A percentile compares a stretch with the other conserved stretches of the same genome.
Evolutionary conservation across 2,329 filamentous ascomycete species (phyloP).

Genomic region (Pseudocercospora eumusae): DNA sequence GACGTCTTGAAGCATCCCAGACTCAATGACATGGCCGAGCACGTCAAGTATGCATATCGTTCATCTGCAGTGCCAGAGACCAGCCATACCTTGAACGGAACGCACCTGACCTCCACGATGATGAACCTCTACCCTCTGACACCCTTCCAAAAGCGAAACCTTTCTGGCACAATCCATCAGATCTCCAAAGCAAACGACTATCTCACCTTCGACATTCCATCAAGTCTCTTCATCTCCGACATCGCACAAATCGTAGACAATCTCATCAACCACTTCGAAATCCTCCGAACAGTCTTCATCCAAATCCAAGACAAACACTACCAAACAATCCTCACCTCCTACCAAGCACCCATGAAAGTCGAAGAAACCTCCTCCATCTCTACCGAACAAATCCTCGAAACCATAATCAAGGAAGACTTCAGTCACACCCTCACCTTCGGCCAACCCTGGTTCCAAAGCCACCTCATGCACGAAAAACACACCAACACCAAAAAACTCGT

Average conservation of each 20-base stretch:
- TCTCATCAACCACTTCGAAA: conserved; percentile 18
- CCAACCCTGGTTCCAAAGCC: conserved; percentile 7
- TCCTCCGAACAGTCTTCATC: conserved; percentile 17
- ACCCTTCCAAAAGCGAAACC: conserved; percentile 8
- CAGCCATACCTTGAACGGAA: neutral
- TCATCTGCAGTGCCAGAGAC: conserved; percentile 11
- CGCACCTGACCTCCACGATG: neutral
- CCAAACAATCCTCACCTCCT: conserved; percentile 4
- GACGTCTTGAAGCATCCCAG: conserved; percentile 13
- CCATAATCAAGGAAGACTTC: conserved; percentile 13
- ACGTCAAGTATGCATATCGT: conserved; percentile 16
- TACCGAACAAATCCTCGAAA: neutral
- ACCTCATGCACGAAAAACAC: conserved; percentile 10
- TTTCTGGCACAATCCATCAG: neutral
- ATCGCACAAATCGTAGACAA: conserved; percentile 7
- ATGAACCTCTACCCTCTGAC: conserved; percentile 12
- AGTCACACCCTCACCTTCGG: neutral
- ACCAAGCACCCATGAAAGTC: conserved; percentile 16
- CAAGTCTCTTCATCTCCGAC: conserved; percentile 6
- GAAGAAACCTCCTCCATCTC: neutral
- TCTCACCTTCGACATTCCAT: conserved; percentile 15
- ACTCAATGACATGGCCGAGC: conserved; percentile 16
- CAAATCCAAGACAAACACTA: conserved; percentile 9
- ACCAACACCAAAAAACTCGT: conserved; percentile 1
- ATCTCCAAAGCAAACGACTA: conserved; percentile 14